phyloP scores from a whole-genome alignment of 768 basidiomycete genomes.

The Austroboletus festivus region DNA sequence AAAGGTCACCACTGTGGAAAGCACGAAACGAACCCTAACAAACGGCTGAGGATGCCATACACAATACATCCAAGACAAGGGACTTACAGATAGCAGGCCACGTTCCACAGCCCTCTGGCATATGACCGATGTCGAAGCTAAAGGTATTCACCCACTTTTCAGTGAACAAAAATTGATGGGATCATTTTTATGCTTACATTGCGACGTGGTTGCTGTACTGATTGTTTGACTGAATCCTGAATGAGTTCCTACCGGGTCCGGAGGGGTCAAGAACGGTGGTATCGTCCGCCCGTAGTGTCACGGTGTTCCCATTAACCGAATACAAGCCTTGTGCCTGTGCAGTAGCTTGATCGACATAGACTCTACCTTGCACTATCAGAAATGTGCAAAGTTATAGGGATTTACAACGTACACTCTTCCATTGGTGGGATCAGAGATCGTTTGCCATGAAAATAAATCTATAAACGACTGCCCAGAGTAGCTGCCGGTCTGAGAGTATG shows the following conservation, averaged over 20 bases:
- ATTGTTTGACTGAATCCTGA: background rate
- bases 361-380: no score
- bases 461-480: conserved; percentile 51
- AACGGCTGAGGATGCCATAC: background rate
- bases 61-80: background rate
- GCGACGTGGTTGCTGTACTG: background rate
- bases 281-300: background rate
- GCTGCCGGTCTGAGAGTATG: conserved; percentile 45
- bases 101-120: conserved; percentile 38
- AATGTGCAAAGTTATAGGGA: conserved; percentile 39
- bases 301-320: background rate
- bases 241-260: background rate
- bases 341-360: background rate
- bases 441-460: no score
- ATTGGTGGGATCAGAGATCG: no score
- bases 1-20: background rate
- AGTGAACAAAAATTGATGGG: background rate
- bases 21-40: conserved; percentile 24
- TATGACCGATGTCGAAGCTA: no score
- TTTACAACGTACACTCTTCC: no score
- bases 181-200: background rate
- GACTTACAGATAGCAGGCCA: conserved; percentile 37
- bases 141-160: no score
- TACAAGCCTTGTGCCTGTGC: background rate
- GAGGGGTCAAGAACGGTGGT: background rate